A percentile compares a stretch with the other conserved stretches of the same genome.
Conservation (phyloP, 179 eudicot genomes). For the Actinidia arguta region DNA sequence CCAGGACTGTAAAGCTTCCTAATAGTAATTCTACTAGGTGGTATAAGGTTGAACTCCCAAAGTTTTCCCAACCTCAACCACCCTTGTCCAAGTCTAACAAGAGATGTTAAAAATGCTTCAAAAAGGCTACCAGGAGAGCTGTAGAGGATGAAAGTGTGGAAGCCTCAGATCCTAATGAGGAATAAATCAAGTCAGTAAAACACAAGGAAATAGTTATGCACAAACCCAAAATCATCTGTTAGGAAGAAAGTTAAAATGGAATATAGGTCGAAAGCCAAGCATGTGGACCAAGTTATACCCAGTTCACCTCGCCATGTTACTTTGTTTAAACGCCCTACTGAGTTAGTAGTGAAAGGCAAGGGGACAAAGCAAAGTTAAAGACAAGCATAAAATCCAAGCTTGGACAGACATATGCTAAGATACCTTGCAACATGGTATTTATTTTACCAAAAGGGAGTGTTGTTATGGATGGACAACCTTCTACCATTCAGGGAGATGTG, state of each 20-base stretch:
- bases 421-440: neutral
- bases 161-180: too few relatives aligned
- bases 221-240: too few relatives aligned
- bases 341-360: too few relatives aligned
- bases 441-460: neutral
- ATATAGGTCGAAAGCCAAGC: neutral
- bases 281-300: neutral
- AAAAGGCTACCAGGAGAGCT: too few relatives aligned
- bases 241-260: neutral
- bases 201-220: neutral
- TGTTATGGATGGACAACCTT: too few relatives aligned
- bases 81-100: neutral
- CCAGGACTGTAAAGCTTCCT: neutral
- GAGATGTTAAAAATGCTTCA: neutral
- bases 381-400: too few relatives aligned
- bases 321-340: neutral
- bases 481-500: too few relatives aligned
- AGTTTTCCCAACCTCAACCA: too few relatives aligned
- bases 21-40: neutral
- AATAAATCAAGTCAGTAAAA: too few relatives aligned
- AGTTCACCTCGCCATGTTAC: rapidly evolving
- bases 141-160: too few relatives aligned
- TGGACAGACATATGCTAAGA: too few relatives aligned
- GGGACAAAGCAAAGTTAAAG: too few relatives aligned
- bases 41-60: neutral